Base-by-base conservation (phyloP, 139 green algal genomes). In the Chlorella sp. region DNA sequence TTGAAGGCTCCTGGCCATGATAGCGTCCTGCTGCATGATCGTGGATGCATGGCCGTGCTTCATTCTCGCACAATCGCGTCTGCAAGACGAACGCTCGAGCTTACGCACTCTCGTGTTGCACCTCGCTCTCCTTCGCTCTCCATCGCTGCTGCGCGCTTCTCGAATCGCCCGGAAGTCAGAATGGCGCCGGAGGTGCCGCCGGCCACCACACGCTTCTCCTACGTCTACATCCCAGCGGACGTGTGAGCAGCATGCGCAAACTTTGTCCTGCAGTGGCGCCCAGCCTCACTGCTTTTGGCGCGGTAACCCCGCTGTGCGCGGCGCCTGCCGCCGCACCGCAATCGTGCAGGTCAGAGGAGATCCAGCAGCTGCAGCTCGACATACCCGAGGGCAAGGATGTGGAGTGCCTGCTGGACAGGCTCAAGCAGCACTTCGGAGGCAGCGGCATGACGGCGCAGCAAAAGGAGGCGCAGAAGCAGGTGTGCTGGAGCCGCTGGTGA, bases 151-250 rank as follows among this genome's bases (percentile, higher is more conserved):
- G n/a, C n/a, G n/a, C n/a, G n/a, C n/a, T n/a, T n/a, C n/a, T n/a
- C n/a, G n/a, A n/a, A n/a, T n/a, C n/a, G n/a, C n/a, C n/a, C n/a
- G n/a, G n/a, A n/a, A n/a, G n/a, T n/a, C n/a, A n/a, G n/a, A n/a
- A n/a, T n/a, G n/a, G n/a, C n/a, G n/a, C n/a, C n/a, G n/a, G n/a
- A n/a, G n/a, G n/a, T n/a, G n/a, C n/a, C n/a, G n/a, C n/a, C n/a
- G n/a, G n/a, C n/a, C n/a, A n/a, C n/a, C n/a, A n/a, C n/a, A n/a
- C 35, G 66, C 35, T 72, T 88, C 62, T 83, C 79, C 60, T 91
- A 88, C 34, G 83, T 93, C 0, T 91, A 82, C 70, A 87, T 93
- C 26, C 88, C 88, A 0, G 81, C 82, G 5, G 87, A 90, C 29
- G 32, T 68, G 88, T 92, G 30, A 81, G 85, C 49, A 35, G 24